phyloP scores from a whole-genome alignment of 768 basidiomycete genomes.

The Thelephora ganbajun region DNA sequence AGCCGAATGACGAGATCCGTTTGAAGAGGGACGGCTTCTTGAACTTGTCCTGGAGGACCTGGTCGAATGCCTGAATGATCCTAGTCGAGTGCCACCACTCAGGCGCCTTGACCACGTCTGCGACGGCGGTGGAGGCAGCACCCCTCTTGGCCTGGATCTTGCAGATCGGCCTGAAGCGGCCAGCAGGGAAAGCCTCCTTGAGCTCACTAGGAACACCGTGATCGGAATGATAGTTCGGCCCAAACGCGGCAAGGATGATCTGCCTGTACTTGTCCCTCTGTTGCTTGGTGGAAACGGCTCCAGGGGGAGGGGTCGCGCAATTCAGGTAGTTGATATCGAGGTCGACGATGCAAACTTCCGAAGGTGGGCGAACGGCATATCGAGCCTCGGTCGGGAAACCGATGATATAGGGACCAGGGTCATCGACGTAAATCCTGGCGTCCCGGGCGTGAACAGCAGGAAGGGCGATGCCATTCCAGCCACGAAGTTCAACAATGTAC shows the following conservation, averaged over 20 bases:
- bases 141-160: slow-evolving; percentile 80
- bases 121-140: slow-evolving; percentile 66
- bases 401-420: slow-evolving; percentile 95
- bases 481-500: slow-evolving; percentile 84
- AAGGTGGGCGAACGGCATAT: slow-evolving; percentile 56
- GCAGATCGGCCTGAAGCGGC: slow-evolving; percentile 81
- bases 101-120: slow-evolving; percentile 81
- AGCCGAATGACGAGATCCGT: slow-evolving; percentile 66
- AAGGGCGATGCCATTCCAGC: slow-evolving; percentile 84
- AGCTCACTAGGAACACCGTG: slow-evolving; percentile 82
- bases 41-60: slow-evolving; percentile 76
- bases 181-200: slow-evolving; percentile 90
- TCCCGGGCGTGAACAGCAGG: slow-evolving; percentile 79
- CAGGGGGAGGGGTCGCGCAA: slow-evolving; percentile 67
- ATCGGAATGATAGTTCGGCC: slow-evolving; percentile 81
- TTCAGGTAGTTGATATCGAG: slow-evolving; percentile 18
- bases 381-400: slow-evolving; percentile 78
- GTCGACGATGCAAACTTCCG: slow-evolving; percentile 68
- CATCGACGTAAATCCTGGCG: slow-evolving; percentile 86
- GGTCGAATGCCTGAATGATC: slow-evolving; percentile 84
- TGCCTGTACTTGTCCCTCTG: slow-evolving; percentile 73
- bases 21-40: slow-evolving; percentile 84
- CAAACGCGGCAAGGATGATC: slow-evolving; percentile 63
- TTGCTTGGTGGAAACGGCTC: slow-evolving; percentile 61
- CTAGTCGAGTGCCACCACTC: slow-evolving; percentile 92